Conservation (phyloP, 1,139 yeast species). For the Fermentozyma sake region DNA sequence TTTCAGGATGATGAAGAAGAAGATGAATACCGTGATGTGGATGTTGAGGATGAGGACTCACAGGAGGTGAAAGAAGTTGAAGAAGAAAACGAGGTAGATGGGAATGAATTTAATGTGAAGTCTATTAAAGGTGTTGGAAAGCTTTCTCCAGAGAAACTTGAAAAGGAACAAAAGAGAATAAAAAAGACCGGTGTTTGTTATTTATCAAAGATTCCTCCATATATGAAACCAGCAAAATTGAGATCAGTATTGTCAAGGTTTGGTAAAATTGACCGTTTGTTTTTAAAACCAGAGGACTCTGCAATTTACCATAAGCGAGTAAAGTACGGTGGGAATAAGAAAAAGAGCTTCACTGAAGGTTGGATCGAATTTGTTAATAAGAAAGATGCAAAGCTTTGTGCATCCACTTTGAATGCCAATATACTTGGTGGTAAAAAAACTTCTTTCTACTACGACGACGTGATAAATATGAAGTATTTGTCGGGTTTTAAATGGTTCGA, state of each 20-base stretch:
- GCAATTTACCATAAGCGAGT: slow-evolving; percentile 62
- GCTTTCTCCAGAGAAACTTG: slow-evolving; percentile 51
- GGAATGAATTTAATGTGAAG: slow-evolving; percentile 9
- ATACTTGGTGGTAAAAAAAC: slow-evolving; percentile 90
- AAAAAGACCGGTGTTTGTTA: slow-evolving; percentile 88
- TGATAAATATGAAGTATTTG: slow-evolving; percentile 82
- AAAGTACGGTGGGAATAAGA: slow-evolving; percentile 92
- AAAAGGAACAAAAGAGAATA: slow-evolving; percentile 52
- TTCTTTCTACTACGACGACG: slow-evolving; percentile 90
- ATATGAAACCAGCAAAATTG: slow-evolving; percentile 91
- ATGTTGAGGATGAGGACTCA: slow-evolving; percentile 7
- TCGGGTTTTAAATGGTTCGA: slow-evolving; percentile 95
- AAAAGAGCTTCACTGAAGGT: slow-evolving; percentile 85
- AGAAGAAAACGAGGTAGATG: slow-evolving; percentile 9
- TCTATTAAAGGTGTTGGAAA: slow-evolving; percentile 37
- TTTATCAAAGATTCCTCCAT: slow-evolving; percentile 87
- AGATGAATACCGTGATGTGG: slow-evolving; percentile 15
- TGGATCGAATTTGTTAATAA: slow-evolving; percentile 92
- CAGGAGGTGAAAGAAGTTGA: slow-evolving; percentile 17
- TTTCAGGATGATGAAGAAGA: slow-evolving; percentile 10
- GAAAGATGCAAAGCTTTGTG: slow-evolving; percentile 84
- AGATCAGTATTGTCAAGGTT: slow-evolving; percentile 75
- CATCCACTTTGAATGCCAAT: slow-evolving; percentile 80
- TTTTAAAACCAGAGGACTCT: slow-evolving; percentile 81
- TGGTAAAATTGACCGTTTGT: slow-evolving; percentile 83